A percentile compares a stretch with the other conserved stretches of the same genome.
Conservation (phyloP, 129 eudicot genomes). For the Oenanthe sinensis region DNA sequence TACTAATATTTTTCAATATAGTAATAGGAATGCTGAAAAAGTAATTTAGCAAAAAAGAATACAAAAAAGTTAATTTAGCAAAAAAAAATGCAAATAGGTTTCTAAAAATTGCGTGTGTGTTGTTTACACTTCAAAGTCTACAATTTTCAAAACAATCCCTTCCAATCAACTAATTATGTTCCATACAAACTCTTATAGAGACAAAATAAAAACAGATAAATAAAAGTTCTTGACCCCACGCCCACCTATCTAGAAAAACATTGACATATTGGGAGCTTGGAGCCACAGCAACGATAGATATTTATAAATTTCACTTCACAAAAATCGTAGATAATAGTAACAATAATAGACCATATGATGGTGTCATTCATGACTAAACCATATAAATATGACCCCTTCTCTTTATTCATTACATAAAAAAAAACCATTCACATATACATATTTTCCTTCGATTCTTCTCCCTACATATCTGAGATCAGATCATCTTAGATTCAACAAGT, state of each 20-base stretch:
- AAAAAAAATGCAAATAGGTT: too few species aligned
- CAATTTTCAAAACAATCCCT: neutral
- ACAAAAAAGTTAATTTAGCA: too few species aligned
- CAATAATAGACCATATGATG: conserved; percentile 17
- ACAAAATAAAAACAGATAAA: conserved; percentile 13
- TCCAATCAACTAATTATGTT: neutral
- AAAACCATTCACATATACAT: neutral
- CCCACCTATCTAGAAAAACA: conserved; percentile 48
- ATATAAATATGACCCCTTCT: neutral
- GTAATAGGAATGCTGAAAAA: too few species aligned
- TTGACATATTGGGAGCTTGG: conserved; percentile 30
- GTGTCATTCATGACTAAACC: conserved; percentile 13
- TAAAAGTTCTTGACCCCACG: conserved; percentile 14
- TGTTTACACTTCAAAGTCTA: too few species aligned
- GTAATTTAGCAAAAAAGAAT: too few species aligned
- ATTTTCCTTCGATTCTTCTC: neutral
- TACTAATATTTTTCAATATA: too few species aligned
- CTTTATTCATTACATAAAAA: neutral
- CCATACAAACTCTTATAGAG: neutral
- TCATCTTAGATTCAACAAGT: conserved; percentile 38
- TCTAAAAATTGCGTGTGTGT: too few species aligned
- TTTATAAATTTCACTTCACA: neutral
- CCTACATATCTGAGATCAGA: conserved; percentile 8
- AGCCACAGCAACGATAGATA: conserved; percentile 3
- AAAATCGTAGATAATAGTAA: neutral